Conservation (phyloP, 805 yeast species). For the Hanseniaspora hatyaiensis region DNA sequence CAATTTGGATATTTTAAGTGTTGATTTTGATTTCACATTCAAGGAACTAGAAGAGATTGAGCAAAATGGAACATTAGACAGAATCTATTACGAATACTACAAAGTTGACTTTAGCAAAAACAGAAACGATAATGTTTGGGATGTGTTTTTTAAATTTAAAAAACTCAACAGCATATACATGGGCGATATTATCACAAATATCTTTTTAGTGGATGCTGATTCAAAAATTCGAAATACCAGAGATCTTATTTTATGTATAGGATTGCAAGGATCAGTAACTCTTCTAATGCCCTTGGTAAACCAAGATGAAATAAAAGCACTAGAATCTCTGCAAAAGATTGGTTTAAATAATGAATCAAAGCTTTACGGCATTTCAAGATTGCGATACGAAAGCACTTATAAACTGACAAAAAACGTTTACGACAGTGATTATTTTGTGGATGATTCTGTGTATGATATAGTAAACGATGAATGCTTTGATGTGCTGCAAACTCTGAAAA, state of each 20-base stretch:
- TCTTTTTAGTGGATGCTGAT: background rate
- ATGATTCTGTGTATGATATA: background rate
- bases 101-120: constrained; percentile 3
- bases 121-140: constrained; percentile 16
- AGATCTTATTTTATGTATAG: constrained; percentile 6
- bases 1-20: background rate
- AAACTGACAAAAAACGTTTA: constrained; percentile 8
- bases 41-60: constrained; percentile 5
- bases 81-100: background rate
- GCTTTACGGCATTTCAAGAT: background rate
- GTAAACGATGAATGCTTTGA: background rate
- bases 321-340: background rate
- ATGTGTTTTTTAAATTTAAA: constrained; percentile 10
- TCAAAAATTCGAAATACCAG: constrained; percentile 5
- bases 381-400: constrained; percentile 11
- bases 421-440: constrained; percentile 1
- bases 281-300: background rate
- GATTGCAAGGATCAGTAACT: constrained; percentile 13
- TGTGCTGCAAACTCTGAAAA: constrained; percentile 1
- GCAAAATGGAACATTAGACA: background rate
- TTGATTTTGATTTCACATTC: background rate
- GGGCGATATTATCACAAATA: constrained; percentile 9
- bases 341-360: no score
- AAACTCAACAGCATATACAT: constrained; percentile 5
- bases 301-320: background rate